Evolutionary conservation across 441 rosid species (phyloP), one percentile per base, ranked within the genome.

Genomic region (Populus trichocarpa): DNA sequence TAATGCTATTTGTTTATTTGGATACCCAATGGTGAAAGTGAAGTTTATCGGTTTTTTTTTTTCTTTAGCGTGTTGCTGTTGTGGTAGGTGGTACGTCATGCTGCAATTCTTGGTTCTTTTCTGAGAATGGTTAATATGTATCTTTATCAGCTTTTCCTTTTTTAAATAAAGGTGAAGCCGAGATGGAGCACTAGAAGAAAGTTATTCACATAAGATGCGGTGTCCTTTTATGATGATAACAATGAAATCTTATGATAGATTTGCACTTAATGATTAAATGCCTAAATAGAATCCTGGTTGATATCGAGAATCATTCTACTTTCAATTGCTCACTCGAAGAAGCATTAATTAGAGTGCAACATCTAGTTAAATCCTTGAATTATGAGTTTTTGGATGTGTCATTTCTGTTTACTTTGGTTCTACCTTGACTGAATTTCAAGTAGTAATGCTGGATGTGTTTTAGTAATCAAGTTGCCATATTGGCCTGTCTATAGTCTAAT

Each of bases 11-110:
- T 46, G 57, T 46, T 46, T 5, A 78, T 79, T 68, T 67, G 78
- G 80, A 77, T 75, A 8, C 78, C 73, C 73, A 77, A 78, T 77
- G 68, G 68, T 53, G 73, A 69, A 69, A 65, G 67, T 64, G 50
- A 77, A 64, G 57, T 46, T 68, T 76, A 75, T 76, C 78, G 70
- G 83, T n/a, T n/a, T n/a, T 77, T 84, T 69, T 79, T 69, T 35
- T 79, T 10, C 69, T 67, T 14, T 28, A 46, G 70, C 33, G 80
- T 38, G 25, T 72, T 80, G 70, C 76, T 75, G 78, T 75, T 81
- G 83, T 67, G 76, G 78, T 72, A 75, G 85, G 81, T 84, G 73
- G 71, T 67, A 8, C 71, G 84, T 82, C 88, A 78, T 82, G 65
- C 84, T 71, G 66, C 64, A 80, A 83, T 74, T 77, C 61, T 72